Base-by-base conservation (phyloP, 495 filamentous ascomycete species). In the Trichoderma virens region DNA sequence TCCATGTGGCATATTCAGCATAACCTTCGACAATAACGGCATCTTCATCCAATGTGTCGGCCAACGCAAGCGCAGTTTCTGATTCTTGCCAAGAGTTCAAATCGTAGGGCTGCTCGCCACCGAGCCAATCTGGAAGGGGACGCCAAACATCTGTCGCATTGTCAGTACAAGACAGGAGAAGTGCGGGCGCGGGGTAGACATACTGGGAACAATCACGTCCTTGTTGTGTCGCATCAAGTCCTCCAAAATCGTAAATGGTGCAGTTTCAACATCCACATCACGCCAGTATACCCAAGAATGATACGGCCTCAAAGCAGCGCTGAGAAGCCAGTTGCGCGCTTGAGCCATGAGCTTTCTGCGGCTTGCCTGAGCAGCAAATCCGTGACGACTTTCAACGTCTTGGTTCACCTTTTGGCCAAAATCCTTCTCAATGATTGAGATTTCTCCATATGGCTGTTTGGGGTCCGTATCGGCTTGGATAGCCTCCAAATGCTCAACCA, bases 231-330 rank as follows among this genome's bases (percentile, higher is more conserved):
- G 85, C 95, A 99, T 99, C 35, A 99, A 74, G 77, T 99, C 95
- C 73, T 99, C 95, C 67, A 99, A 74, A 64, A 99, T 98, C 2
- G 95, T 98, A 68, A 89, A 88, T 0, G 95, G 95, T 11, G 94
- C 93, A 7, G 95, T 99, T 76, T 97, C 91, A 14, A 99, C 95
- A 76, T 99, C 95, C 27, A 94, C 95, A 79, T 99, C 95, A 75
- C 95, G 84, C 95, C 95, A 99, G 70, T 99, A 99, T 30, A 99
- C 95, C 95, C 95, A 99, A 69, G 91, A 95, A 71, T 99, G 95
- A 39, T 93, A 93, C 5, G 95, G 95, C 59, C 94, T 85, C 43
- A 99, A 79, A 20, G 95, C 93, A 28, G 95, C 93, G 69, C 91
- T 97, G 65, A 99, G 76, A 60, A 99, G 75, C 95, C 95, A 99